Evolutionary conservation across 257 asterid species (phyloP).

Genomic region (Anisodus acutangulus): DNA sequence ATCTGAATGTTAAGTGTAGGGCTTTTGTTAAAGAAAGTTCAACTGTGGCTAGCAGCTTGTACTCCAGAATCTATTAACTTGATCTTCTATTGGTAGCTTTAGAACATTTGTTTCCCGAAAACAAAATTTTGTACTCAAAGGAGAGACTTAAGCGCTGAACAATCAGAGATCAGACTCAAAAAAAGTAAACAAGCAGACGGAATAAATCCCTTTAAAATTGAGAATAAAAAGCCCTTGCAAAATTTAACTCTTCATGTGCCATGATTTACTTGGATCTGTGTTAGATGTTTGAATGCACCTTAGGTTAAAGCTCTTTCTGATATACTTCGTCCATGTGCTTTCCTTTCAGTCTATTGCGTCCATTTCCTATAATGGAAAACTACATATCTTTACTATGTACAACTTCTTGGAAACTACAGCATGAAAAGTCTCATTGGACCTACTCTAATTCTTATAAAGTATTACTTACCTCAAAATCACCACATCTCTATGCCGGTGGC

Average conservation of each 20-base stretch:
- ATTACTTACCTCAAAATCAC: neutral
- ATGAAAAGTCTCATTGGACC: neutral
- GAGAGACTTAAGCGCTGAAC: neutral
- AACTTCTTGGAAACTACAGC: neutral
- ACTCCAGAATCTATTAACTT: neutral
- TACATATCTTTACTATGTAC: neutral
- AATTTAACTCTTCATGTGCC: neutral
- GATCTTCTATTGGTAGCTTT: neutral
- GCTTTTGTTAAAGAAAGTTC: neutral
- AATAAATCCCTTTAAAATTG: neutral
- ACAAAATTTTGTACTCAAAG: neutral
- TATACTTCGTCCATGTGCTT: neutral
- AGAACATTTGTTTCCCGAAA: neutral
- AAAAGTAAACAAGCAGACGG: neutral
- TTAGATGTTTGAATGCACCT: neutral
- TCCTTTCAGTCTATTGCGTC: neutral
- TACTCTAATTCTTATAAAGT: neutral
- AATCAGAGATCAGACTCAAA: neutral
- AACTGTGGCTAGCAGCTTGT: constrained; percentile 16
- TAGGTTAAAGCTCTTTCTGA: neutral
- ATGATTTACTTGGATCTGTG: neutral
- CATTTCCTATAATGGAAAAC: neutral
- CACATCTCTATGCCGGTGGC: neutral
- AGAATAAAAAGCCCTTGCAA: neutral
- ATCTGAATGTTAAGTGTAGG: neutral